Base-by-base conservation (phyloP, 202 grass and related monocot species). In the Carex arenaria region DNA sequence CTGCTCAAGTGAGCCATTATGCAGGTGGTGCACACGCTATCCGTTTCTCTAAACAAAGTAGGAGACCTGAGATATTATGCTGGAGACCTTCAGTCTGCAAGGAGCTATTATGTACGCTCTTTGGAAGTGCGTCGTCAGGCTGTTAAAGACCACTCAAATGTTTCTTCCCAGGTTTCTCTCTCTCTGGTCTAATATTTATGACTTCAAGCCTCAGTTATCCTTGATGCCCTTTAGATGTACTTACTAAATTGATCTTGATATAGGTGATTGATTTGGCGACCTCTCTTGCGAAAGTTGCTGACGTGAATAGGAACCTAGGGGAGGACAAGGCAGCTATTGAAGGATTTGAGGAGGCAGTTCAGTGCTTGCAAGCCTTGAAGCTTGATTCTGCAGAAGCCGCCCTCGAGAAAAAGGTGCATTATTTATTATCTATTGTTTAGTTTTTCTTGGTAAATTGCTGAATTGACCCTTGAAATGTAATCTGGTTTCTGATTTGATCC, bases 11-110 rank as follows among this genome's bases (percentile, higher is more conserved):
- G 83, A 80, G 85, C 64, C 31, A 14, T 86, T 85, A 43, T 82
- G 57, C 83, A 98, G 91, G 72, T 98, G 88, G 96, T 95, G 2
- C 96, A 95, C 85, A 98, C 93, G 1, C 85, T 98, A 3, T 95
- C 96, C 14, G 91, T 98, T 89, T 98, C 96, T 43, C 89, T 98
- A 63, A 95, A 98, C 86, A 98, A 98, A 90, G 88, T 98, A 82
- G 93, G 96, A 72, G 93, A 98, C 69, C 86, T 98, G 84, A 89
- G 73, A 54, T 98, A 95, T 59, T 98, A 98, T 81, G 89, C 72
- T 40, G 93, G 95, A 71, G 86, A 98, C 72, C 89, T 98, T 10
- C 62, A 98, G 85, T 98, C 89, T 62, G 93, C 96, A 31, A 93
- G 91, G 90, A 90, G 64, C 80, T 95, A 92, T 85, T 98, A 98